Evolutionary conservation across 495 filamentous ascomycete genomes (phyloP), one percentile per base, ranked within the genome.

Genomic region (Lasiosphaeria hispida): DNA sequence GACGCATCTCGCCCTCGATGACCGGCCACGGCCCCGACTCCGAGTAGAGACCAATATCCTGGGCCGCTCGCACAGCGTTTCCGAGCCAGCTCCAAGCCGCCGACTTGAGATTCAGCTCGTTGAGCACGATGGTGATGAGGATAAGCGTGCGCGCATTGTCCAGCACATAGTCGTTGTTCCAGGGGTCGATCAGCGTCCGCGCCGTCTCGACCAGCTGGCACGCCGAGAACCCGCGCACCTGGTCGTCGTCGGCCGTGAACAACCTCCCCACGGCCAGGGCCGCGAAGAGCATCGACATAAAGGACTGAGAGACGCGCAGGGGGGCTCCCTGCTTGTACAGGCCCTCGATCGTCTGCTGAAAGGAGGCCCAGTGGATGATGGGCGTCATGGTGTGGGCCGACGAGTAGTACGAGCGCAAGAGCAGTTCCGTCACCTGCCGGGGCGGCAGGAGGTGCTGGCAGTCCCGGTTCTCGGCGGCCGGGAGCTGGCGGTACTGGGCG

Each of bases 1-100:
- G 81, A 50, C 92, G 80, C 85, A 91, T 92, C 65, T 97, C 95
- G n/a, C 80, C 83, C 69, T 97, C 94, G 13, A 96, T 74, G 10
- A 86, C 75, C 10, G 85, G 77, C 85, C 86, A 88, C 7, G 87
- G 81, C 1, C 84, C 88, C 13, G 80, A 83, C 59, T 97, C 91
- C 19, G 83, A 77, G 63, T 97, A 86, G 23, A 98, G 75, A 4
- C 92, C 93, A 57, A 96, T 83, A 67, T 95, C 91, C 73, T 96
- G 94, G 0, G 90, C 87, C 41, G 91, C 88, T 54, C 88, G 77
- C 30, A 96, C 85, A 0, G 91, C 88, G n/a, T 83, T 84, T 4
- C 91, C 94, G 34, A 95, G 80, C 91, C 91, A 97, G 14, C 83
- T 85, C 88, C 90, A 96, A 38, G 90, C 91, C 1, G 90, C 89